Evolutionary conservation across 306 rosid genomes (phyloP).

Genomic region (Purshia tridentata): DNA sequence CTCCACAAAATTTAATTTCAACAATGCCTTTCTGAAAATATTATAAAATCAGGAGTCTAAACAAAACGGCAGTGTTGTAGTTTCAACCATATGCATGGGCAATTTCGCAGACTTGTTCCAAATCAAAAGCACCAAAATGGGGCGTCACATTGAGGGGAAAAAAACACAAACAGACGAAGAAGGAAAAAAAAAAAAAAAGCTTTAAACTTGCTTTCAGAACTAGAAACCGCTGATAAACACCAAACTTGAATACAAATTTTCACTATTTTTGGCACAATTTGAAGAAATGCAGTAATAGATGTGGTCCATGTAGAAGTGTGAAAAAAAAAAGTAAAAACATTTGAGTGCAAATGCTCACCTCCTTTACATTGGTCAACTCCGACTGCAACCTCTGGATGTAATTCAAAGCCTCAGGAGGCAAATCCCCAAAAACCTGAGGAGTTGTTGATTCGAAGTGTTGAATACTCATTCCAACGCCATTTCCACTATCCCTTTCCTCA

Average conservation of each 20-base stretch:
- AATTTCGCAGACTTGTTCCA: not conserved
- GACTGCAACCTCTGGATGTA: slow-evolving; percentile 73
- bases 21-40: not conserved
- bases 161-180: not conserved
- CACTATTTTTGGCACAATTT: not conserved
- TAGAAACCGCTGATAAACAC: not conserved
- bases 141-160: not conserved
- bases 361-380: slow-evolving; percentile 52
- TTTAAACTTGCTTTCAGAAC: slow-evolving; percentile 1
- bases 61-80: not conserved
- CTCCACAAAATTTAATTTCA: not conserved
- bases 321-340: not conserved
- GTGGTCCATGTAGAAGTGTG: not conserved
- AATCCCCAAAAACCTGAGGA: slow-evolving; percentile 50
- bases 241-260: not conserved
- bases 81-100: not conserved
- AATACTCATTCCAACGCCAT: slow-evolving; percentile 31
- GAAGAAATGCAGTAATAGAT: not conserved
- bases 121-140: not conserved
- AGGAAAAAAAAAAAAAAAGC: not conserved
- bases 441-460: slow-evolving; percentile 38
- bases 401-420: slow-evolving; percentile 71
- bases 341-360: slow-evolving; percentile 45
- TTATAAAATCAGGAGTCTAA: not conserved
- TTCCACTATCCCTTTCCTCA: slow-evolving; percentile 28